phyloP scores from a whole-genome alignment of 768 basidiomycete genomes.

The Phlebiopsis flavidoalba region DNA sequence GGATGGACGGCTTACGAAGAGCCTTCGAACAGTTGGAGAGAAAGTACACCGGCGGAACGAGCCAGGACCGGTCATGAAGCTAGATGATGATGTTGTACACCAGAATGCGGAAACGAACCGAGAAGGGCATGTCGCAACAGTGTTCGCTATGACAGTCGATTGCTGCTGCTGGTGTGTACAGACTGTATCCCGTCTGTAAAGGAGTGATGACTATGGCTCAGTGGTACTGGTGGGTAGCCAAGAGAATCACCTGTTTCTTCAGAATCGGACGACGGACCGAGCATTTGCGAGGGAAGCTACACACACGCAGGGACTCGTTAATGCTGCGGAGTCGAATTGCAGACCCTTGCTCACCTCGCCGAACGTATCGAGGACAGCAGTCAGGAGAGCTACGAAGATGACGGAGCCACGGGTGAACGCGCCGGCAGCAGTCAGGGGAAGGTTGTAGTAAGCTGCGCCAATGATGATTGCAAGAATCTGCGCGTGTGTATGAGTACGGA shows the following conservation, averaged over 20 bases:
- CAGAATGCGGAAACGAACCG: slow-evolving; percentile 44
- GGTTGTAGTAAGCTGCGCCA: slow-evolving; percentile 70
- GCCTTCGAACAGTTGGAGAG: slow-evolving; percentile 60
- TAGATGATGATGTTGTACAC: slow-evolving; percentile 65
- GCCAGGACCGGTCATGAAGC: slow-evolving; percentile 55
- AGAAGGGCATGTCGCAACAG: slow-evolving; percentile 69
- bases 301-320: slow-evolving; percentile 1
- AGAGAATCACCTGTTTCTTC: slow-evolving; percentile 48
- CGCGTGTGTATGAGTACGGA: too few relatives aligned
- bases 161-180: slow-evolving; percentile 69
- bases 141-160: slow-evolving; percentile 60
- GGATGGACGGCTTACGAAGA: slow-evolving; percentile 34
- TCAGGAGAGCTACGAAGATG: slow-evolving; percentile 66
- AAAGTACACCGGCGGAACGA: slow-evolving; percentile 31
- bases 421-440: slow-evolving; percentile 68
- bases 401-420: slow-evolving; percentile 86
- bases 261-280: slow-evolving; percentile 75
- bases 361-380: slow-evolving; percentile 70
- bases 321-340: slow-evolving; percentile 16
- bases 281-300: slow-evolving; percentile 70
- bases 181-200: slow-evolving; percentile 47
- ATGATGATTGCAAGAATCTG: slow-evolving; percentile 58
- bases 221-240: not conserved
- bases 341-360: slow-evolving; percentile 33
- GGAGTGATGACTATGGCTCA: not conserved